Evolutionary conservation across 2,329 filamentous ascomycete genomes (phyloP), one percentile per base, ranked within the genome.

Genomic region (Balansia obtecta): DNA sequence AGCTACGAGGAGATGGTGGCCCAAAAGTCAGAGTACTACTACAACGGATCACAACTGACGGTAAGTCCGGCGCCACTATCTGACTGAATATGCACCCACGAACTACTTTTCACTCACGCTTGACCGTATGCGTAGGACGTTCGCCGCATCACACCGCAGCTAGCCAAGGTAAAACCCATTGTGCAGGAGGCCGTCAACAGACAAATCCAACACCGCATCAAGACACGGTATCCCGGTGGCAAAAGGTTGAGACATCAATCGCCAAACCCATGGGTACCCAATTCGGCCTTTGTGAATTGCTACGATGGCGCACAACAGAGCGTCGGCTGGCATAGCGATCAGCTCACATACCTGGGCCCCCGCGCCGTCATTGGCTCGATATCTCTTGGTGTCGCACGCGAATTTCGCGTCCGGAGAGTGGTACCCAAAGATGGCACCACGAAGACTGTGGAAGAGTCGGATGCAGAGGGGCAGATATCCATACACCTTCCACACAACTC

Each of bases 401-500:
- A 96, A 64, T 97, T 98, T 60, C 84, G 93, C 6, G 85, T 97
- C 0, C 82, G 91, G 22, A 78, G 81, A 37, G 79, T 94, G 49
- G 68, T 90, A 12, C 80, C 86, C 2, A 77, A 76, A 49, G 77
- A 80, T 32, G 61, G 33, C 43, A 55, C 63, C 49, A 65, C 69
- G 34, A 65, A 62, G 15, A 57, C 68, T 40, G 52, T 61, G 61
- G 65, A 68, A 3, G 69, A 74, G 12, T 71, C 77, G 1, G 84
- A 93, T 55, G 74, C 77, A 0, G 80, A 86, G 60, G 91, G 90
- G 4, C 90, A 95, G 63, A 91, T 97, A 52, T 82, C 88, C 1
- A 93, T 97, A 42, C 88, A 96, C 58, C 79, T 97, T 0, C 91
- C 91, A 0, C 93, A 97, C 66, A 97, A 97, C 65, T 94, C 88